phyloP scores from a whole-genome alignment of 306 rosid species.

The Psophocarpus tetragonolobus region DNA sequence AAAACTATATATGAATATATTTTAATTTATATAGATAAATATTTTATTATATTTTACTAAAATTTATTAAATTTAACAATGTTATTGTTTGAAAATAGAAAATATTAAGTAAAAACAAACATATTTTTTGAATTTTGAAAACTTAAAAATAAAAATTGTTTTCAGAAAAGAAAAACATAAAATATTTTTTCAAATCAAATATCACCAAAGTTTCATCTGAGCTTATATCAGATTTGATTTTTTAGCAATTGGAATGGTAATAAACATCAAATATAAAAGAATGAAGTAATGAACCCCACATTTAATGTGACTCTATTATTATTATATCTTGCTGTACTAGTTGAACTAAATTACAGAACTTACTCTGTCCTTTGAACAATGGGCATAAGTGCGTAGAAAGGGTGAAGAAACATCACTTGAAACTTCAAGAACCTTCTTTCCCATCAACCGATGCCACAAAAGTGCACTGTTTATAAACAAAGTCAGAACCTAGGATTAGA shows the following conservation, averaged over 20 bases:
- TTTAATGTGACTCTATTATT: background rate
- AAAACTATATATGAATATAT: too few species aligned
- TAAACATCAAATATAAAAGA: constrained; percentile 12
- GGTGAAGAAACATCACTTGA: constrained; percentile 55
- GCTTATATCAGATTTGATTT: background rate
- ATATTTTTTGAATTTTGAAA: too few species aligned
- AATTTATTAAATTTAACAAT: too few species aligned
- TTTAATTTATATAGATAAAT: too few species aligned
- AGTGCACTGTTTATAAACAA: constrained; percentile 66
- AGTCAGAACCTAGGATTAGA: constrained; percentile 28
- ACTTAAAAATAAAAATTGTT: too few species aligned
- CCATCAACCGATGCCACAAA: constrained; percentile 94
- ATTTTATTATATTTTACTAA: too few species aligned
- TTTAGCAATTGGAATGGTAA: constrained; percentile 9
- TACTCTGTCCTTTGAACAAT: constrained; percentile 84
- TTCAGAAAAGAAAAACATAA: too few species aligned
- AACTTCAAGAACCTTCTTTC: constrained; percentile 67
- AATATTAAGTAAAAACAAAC: too few species aligned
- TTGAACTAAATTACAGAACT: constrained; percentile 37
- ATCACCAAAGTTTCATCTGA: background rate
- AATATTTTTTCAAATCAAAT: too few species aligned
- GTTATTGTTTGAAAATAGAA: too few species aligned
- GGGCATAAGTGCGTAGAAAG: constrained; percentile 80
- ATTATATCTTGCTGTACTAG: constrained; percentile 6
- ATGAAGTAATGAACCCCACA: background rate